These are phyloP conservation scores for Albifimbria verrucaria DNA, from an alignment of 2,329 filamentous ascomycete genomes.

Conservation along the genomic window DNA sequence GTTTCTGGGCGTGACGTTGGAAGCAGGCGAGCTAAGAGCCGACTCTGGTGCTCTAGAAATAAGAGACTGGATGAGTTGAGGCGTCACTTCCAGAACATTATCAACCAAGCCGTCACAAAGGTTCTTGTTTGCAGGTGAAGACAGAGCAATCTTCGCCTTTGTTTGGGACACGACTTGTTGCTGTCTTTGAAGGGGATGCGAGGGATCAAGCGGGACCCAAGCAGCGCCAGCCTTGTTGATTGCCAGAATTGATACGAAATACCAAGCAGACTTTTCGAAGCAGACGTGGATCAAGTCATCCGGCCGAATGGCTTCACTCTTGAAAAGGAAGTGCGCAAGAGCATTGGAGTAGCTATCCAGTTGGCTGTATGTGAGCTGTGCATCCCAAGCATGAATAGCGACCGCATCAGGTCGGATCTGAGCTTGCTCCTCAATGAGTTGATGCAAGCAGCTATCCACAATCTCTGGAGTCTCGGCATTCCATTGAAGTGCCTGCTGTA, in stretches of 20 bases:
- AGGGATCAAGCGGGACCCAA: constrained; percentile 30
- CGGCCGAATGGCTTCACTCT: background rate
- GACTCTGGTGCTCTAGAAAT: too few species aligned
- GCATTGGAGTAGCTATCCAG: constrained; percentile 23
- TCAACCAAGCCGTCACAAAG: background rate
- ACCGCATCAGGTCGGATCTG: constrained; percentile 5
- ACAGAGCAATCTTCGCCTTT: background rate
- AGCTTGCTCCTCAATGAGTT: constrained; percentile 27
- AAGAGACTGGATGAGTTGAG: background rate
- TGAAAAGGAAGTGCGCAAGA: constrained; percentile 29
- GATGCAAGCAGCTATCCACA: background rate
- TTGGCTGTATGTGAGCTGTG: background rate
- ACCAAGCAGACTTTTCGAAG: constrained; percentile 36
- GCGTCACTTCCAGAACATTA: background rate
- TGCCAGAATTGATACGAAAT: constrained; percentile 27
- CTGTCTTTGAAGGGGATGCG: constrained; percentile 26
- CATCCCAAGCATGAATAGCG: constrained; percentile 8
- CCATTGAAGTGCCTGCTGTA: background rate
- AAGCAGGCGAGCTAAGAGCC: background rate
- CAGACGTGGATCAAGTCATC: constrained; percentile 27
- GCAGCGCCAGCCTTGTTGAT: constrained; percentile 31
- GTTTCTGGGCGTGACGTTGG: background rate
- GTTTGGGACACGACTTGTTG: constrained; percentile 9
- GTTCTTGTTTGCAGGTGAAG: background rate
- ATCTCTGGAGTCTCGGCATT: background rate